These are phyloP conservation scores for Penicillium polonicum DNA, from an alignment of 2,329 filamentous ascomycete genomes.

Conservation along the genomic window DNA sequence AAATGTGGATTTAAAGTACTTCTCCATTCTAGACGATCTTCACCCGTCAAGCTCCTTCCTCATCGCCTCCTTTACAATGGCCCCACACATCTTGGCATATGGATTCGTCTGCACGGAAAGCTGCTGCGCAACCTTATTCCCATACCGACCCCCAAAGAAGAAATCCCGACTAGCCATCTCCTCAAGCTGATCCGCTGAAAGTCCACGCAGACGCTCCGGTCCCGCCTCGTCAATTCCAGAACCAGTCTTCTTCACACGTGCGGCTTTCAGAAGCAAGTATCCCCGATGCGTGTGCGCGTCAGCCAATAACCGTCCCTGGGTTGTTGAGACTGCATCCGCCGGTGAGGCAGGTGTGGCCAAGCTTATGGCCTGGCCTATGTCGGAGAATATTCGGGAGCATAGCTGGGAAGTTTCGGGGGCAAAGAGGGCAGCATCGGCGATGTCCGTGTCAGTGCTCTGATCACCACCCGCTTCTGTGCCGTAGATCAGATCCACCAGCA, in stretches of 20 bases:
- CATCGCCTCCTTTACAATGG: slow-evolving; percentile 61
- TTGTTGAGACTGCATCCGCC: slow-evolving; percentile 44
- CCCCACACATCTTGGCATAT: slow-evolving; percentile 62
- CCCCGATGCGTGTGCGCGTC: slow-evolving; percentile 57
- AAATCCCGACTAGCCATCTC: slow-evolving; percentile 58
- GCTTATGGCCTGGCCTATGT: slow-evolving; percentile 47
- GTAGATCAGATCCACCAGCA: slow-evolving; percentile 32
- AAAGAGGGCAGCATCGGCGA: slow-evolving; percentile 27
- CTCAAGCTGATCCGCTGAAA: slow-evolving; percentile 47
- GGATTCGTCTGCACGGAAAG: slow-evolving; percentile 62
- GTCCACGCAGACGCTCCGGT: slow-evolving; percentile 33
- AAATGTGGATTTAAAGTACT: background rate
- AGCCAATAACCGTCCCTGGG: slow-evolving; percentile 52
- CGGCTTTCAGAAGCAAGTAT: slow-evolving; percentile 44
- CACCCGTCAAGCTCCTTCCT: slow-evolving; percentile 51
- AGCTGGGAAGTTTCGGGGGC: slow-evolving; percentile 16
- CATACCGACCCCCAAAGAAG: slow-evolving; percentile 54
- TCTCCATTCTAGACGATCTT: background rate
- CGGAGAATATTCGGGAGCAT: slow-evolving; percentile 33
- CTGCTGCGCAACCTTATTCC: slow-evolving; percentile 57
- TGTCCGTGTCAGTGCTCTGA: slow-evolving; percentile 3
- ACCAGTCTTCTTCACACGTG: slow-evolving; percentile 25
- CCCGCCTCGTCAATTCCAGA: slow-evolving; percentile 6
- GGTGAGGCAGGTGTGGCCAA: slow-evolving; percentile 44
- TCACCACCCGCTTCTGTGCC: background rate